Evolutionary conservation across 441 rosid genomes (phyloP).

Genomic region (Sinapis alba): DNA sequence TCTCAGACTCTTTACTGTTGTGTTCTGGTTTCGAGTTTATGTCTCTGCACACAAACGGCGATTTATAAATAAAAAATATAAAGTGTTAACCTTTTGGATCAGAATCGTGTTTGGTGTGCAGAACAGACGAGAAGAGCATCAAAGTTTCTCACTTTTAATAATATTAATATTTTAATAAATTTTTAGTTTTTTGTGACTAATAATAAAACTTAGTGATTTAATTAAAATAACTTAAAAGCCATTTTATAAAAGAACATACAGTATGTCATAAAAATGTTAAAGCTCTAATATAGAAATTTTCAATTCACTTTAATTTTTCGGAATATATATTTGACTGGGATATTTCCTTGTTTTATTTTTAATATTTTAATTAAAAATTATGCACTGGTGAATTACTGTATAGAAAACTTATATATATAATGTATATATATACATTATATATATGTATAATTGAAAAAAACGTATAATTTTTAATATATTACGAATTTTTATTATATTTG

Average conservation of each 20-base stretch:
- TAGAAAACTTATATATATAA: no score
- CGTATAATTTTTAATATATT: not conserved
- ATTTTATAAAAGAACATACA: no score
- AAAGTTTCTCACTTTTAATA: not conserved
- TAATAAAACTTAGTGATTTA: not conserved
- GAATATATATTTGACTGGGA: not conserved
- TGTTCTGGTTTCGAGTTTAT: conserved; percentile 18
- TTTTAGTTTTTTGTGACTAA: not conserved
- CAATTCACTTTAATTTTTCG: no score
- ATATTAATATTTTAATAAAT: not conserved
- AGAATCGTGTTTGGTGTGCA: conserved; percentile 25
- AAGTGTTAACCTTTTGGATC: conserved; percentile 19
- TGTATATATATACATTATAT: not conserved
- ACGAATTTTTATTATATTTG: not conserved
- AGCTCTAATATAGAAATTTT: not conserved
- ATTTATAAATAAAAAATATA: not conserved
- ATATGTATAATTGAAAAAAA: no score
- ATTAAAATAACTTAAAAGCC: not conserved
- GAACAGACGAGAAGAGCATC: not conserved
- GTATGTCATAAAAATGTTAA: not conserved
- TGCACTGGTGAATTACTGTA: not conserved
- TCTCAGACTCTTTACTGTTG: conserved; percentile 23
- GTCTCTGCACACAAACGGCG: conserved; percentile 35
- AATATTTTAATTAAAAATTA: not conserved
- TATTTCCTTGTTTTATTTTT: not conserved